Base-by-base conservation (phyloP, 371 early-diverging fungal species). In the Mucor circinelloides region DNA sequence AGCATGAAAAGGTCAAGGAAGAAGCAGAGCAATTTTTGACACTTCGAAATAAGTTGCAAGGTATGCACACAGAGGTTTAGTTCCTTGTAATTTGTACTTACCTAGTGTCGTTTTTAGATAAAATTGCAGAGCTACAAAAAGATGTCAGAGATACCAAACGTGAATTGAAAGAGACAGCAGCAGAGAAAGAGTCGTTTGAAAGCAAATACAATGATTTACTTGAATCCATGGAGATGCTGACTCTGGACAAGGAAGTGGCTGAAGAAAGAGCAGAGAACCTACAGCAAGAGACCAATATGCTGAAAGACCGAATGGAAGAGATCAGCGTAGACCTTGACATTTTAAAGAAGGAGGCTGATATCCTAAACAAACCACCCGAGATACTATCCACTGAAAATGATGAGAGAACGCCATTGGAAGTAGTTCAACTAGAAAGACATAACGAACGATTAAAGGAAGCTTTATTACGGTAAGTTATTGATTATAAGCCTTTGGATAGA, bases 201-300 rank as follows among this genome's bases (percentile, higher is more conserved):
- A 66, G 67, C 10, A 89, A 89, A 73, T 84, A 90, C 62, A 83
- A 83, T 38, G 96, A 96, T 50, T 72, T 86, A 23, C 68, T 84
- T 27, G 96, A 95, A 34, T 79, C 86, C 4, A 76, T 96, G 72
- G 98, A 97, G 74, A 89, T 94, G 82, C 84, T 93, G 69, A 85
- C 94, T 0, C 71, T 97, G 32, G 97, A 97, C 77, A 93, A 93
- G 75, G 96, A 97, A 79, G 88, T 95, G 79, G 96, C 95, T 1
- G 96, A 96, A 64, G 96, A 96, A 70, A 83, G 84, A 50, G 91
- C 92, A 12, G 96, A 96, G 57, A 80, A 86, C 17, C 63, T 94
- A 61, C 87, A 90, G 64, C 89, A 89, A 57, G 95, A 96, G 71
- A 84, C 91, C 1, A 82, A 84, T 36, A 69, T 83, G n/a, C 73